Evolutionary conservation across 1,284 basidiomycete species (phyloP).

Genomic region (Cystobasidium sp.): DNA sequence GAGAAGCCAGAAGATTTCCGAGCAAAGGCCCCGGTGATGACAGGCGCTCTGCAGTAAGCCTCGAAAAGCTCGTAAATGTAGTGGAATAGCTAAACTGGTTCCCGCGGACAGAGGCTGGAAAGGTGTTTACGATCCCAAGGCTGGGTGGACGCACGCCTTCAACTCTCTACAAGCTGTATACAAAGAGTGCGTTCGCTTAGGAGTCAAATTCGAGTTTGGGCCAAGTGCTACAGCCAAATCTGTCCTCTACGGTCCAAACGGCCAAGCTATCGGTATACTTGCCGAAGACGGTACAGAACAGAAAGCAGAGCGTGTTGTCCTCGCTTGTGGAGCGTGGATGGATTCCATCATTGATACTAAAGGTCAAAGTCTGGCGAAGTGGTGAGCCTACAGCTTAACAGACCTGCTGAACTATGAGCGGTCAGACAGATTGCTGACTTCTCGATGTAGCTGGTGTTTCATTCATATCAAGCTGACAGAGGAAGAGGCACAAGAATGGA

Average conservation of each 20-base stretch:
- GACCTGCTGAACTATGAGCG: no score
- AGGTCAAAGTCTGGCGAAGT: slow-evolving; percentile 51
- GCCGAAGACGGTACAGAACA: slow-evolving; percentile 54
- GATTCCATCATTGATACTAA: slow-evolving; percentile 56
- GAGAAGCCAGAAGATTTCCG: slow-evolving; percentile 50
- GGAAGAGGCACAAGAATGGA: slow-evolving; percentile 54
- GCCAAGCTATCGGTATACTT: slow-evolving; percentile 51
- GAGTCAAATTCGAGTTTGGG: slow-evolving; percentile 55
- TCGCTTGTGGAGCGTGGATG: slow-evolving; percentile 58
- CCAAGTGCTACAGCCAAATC: slow-evolving; percentile 53
- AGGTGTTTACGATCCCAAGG: slow-evolving; percentile 46
- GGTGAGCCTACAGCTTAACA: slow-evolving; percentile 1
- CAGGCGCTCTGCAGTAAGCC: slow-evolving; percentile 32
- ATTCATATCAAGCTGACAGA: slow-evolving; percentile 56
- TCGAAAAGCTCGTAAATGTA: neutral
- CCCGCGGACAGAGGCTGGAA: slow-evolving; percentile 34
- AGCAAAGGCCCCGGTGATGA: slow-evolving; percentile 34
- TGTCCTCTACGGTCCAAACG: slow-evolving; percentile 49
- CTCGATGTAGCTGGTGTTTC: slow-evolving; percentile 54
- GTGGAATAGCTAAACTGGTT: neutral
- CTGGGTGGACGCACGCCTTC: slow-evolving; percentile 56
- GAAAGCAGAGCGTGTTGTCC: slow-evolving; percentile 55
- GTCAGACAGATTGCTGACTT: neutral
- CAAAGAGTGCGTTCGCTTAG: slow-evolving; percentile 50
- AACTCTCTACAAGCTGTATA: slow-evolving; percentile 56